These are phyloP conservation scores for Beauveria rudraprayagi DNA, from an alignment of 2,329 filamentous ascomycete species.

Conservation along the genomic window DNA sequence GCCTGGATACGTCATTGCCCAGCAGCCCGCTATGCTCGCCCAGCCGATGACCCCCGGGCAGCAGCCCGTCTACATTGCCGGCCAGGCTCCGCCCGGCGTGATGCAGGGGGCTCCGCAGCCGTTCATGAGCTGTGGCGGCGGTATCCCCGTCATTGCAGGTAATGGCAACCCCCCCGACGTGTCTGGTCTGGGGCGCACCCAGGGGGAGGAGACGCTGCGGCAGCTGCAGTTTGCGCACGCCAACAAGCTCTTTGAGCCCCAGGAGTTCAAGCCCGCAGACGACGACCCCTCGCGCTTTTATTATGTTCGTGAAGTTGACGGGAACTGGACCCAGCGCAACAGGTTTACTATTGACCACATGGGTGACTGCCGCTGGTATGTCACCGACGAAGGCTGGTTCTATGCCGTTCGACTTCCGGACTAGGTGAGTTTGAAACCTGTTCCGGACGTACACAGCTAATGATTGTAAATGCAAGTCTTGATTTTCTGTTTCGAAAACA, in stretches of 20 bases:
- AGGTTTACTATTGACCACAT: constrained; percentile 53
- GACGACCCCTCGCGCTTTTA: constrained; percentile 54
- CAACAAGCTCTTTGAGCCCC: constrained; percentile 45
- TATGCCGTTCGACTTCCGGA: constrained; percentile 49
- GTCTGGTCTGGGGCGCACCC: constrained; percentile 44
- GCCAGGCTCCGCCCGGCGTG: background rate
- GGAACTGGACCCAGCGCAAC: constrained; percentile 50
- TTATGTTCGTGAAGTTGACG: constrained; percentile 52
- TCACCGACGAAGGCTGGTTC: constrained; percentile 48
- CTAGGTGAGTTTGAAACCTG: constrained; percentile 14
- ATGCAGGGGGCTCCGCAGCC: constrained; percentile 8
- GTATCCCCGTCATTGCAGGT: constrained; percentile 32
- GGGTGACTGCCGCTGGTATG: constrained; percentile 50
- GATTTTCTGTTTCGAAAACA: background rate
- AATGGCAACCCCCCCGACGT: constrained; percentile 40
- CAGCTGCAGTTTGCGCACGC: constrained; percentile 41
- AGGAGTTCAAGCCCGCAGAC: constrained; percentile 56
- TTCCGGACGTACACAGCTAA: background rate
- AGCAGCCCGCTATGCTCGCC: constrained; percentile 24
- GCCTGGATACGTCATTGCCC: constrained; percentile 24
- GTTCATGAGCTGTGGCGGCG: constrained; percentile 7
- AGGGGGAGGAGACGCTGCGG: constrained; percentile 37
- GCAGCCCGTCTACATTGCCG: constrained; percentile 27
- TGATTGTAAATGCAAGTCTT: background rate
- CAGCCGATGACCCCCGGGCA: constrained; percentile 11